Conservation (phyloP, 805 yeast genomes). For the Metschnikowia vanudenii region DNA sequence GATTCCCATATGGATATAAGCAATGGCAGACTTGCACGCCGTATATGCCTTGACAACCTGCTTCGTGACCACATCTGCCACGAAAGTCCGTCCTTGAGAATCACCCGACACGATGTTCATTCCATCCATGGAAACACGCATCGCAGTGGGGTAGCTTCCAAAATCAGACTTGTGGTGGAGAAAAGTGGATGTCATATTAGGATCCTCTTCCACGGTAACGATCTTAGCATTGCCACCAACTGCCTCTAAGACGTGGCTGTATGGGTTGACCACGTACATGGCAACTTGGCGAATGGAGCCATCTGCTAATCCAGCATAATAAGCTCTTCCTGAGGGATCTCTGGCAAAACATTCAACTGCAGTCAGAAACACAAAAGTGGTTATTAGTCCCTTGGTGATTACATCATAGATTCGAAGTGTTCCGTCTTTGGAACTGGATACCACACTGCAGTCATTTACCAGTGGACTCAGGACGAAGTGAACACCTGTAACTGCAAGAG, state of each 20-base stretch:
- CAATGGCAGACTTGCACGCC: conserved; percentile 36
- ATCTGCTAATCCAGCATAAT: conserved; percentile 65
- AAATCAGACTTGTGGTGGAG: conserved; percentile 41
- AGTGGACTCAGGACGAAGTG: conserved; percentile 49
- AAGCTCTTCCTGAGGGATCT: conserved; percentile 77
- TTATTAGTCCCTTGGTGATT: conserved; percentile 43
- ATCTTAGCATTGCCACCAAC: conserved; percentile 59
- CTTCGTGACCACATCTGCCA: conserved; percentile 67
- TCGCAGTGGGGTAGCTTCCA: conserved; percentile 42
- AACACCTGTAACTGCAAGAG: conserved; percentile 52
- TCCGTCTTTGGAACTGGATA: conserved; percentile 69
- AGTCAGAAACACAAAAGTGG: conserved; percentile 68
- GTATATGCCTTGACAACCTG: conserved; percentile 62
- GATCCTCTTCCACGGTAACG: conserved; percentile 51
- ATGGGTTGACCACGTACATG: conserved; percentile 40
- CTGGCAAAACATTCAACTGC: conserved; percentile 57
- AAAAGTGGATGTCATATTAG: conserved; percentile 49
- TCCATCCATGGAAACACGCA: conserved; percentile 72
- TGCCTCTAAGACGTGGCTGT: conserved; percentile 48
- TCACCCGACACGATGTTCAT: conserved; percentile 73
- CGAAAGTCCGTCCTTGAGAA: conserved; percentile 59
- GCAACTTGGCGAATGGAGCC: conserved; percentile 62
- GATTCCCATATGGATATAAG: conserved; percentile 26
- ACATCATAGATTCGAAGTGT: conserved; percentile 73
- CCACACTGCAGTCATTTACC: conserved; percentile 58